A percentile compares a stretch with the other conserved stretches of the same genome.
Evolutionary conservation across 164 flowering plant species (phyloP).

Genomic region (Cinnamomum chago): DNA sequence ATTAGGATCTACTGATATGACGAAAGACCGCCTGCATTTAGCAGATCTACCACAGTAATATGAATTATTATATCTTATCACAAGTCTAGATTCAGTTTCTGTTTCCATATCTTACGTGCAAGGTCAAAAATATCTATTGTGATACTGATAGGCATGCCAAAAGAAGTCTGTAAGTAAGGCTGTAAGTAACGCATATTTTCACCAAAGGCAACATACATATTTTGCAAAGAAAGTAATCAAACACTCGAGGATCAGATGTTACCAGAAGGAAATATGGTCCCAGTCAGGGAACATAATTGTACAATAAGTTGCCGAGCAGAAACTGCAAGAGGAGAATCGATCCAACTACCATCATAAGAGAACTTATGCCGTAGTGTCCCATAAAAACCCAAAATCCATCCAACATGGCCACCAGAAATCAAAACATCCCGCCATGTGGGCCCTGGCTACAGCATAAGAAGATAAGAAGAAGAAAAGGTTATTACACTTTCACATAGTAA

Average conservation of each 20-base stretch:
- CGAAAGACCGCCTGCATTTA: too few species aligned
- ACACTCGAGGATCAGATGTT: conserved; percentile 14
- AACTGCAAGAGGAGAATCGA: conserved; percentile 90
- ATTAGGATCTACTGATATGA: too few species aligned
- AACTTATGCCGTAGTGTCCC: conserved; percentile 70
- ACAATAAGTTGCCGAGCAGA: conserved; percentile 85
- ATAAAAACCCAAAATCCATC: conserved; percentile 80
- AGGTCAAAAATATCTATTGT: background rate
- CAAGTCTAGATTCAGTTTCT: too few species aligned
- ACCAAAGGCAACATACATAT: conserved; percentile 1
- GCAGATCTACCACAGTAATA: too few species aligned
- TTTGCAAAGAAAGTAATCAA: background rate
- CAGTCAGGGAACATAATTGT: conserved; percentile 80
- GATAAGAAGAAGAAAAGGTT: conserved; percentile 9
- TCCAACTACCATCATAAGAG: conserved; percentile 60
- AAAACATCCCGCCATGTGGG: conserved; percentile 70
- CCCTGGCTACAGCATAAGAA: conserved; percentile 62
- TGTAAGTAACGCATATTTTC: background rate
- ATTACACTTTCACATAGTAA: background rate
- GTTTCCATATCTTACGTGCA: too few species aligned
- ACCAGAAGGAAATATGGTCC: conserved; percentile 85
- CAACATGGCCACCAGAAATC: conserved; percentile 71
- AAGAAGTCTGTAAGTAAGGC: background rate
- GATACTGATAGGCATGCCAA: background rate
- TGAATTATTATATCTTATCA: too few species aligned